A percentile compares a stretch with the other conserved stretches of the same genome.
phyloP scores from a whole-genome alignment of 2,329 filamentous ascomycete species.

The Hirsutella minnesotensis region DNA sequence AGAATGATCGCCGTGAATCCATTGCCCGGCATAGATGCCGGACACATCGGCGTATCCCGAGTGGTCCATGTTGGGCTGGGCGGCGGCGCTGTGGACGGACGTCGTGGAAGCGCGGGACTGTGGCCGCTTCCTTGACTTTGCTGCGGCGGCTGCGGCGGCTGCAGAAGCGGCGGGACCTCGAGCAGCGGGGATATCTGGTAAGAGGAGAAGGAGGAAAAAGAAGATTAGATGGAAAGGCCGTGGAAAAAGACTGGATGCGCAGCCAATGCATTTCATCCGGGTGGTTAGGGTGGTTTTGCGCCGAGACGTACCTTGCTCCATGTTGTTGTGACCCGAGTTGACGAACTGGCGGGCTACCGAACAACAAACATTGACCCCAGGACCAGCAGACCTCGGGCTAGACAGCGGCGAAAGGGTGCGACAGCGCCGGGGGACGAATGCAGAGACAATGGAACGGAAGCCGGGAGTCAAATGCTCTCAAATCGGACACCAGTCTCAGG shows the following conservation, averaged over 20 bases:
- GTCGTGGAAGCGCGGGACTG: constrained; percentile 44
- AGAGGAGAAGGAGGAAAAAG: constrained; percentile 1
- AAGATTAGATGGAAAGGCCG: not conserved
- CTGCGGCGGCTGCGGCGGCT: constrained; percentile 9
- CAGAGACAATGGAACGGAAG: constrained; percentile 2
- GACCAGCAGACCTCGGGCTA: not conserved
- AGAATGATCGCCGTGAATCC: constrained; percentile 32
- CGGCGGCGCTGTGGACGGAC: constrained; percentile 41
- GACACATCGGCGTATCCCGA: constrained; percentile 28
- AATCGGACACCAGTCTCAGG: not conserved
- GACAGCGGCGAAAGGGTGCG: constrained; percentile 4
- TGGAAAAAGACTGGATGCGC: not conserved
- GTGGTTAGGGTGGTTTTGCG: constrained; percentile 4
- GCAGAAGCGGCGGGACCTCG: constrained; percentile 8
- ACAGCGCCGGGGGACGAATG: not conserved
- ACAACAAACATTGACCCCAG: constrained; percentile 28
- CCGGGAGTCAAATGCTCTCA: no score
- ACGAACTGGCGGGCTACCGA: constrained; percentile 17
- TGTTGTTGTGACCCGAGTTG: constrained; percentile 14
- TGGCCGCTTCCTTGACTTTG: constrained; percentile 36
- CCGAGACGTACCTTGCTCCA: constrained; percentile 24
- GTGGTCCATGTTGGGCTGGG: constrained; percentile 40
- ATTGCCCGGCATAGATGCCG: constrained; percentile 36
- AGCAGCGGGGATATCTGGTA: constrained; percentile 16
- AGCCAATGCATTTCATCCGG: constrained; percentile 1